Conservation (phyloP, 192 early-diverging fungal genomes). For the Coemansia asiatica region DNA sequence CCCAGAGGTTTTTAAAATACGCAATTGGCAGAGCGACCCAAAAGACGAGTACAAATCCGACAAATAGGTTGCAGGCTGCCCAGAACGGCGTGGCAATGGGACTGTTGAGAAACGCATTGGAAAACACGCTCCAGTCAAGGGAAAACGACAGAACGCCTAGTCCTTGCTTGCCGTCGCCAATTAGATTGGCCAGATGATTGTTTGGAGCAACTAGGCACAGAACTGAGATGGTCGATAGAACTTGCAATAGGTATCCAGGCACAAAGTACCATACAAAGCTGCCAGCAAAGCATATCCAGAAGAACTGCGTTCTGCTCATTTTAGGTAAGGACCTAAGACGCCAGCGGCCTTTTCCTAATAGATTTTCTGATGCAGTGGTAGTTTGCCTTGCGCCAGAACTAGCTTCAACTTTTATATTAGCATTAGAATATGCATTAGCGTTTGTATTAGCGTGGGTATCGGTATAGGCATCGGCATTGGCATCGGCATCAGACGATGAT, state of each 20-base stretch:
- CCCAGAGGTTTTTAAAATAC: slow-evolving; percentile 70
- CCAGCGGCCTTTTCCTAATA: slow-evolving; percentile 14
- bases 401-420: too few relatives aligned
- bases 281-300: slow-evolving; percentile 54
- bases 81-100: slow-evolving; percentile 78
- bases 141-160: slow-evolving; percentile 70
- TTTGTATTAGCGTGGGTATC: too few relatives aligned
- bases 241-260: slow-evolving; percentile 67
- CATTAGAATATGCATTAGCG: too few relatives aligned
- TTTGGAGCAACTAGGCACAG: slow-evolving; percentile 60
- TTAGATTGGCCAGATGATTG: slow-evolving; percentile 46
- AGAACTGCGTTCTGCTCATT: slow-evolving; percentile 55
- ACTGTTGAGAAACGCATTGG: slow-evolving; percentile 58
- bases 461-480: background rate
- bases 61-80: slow-evolving; percentile 70
- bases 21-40: slow-evolving; percentile 75
- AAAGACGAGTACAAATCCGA: slow-evolving; percentile 69
- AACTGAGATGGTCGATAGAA: slow-evolving; percentile 64
- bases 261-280: slow-evolving; percentile 62
- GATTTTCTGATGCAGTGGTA: background rate
- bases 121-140: slow-evolving; percentile 74
- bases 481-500: background rate
- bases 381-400: slow-evolving; percentile 3
- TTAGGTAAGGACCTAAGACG: slow-evolving; percentile 2
- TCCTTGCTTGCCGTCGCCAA: slow-evolving; percentile 60